Base-by-base conservation (phyloP, 768 basidiomycete genomes). In the Boletellus emodensis region DNA sequence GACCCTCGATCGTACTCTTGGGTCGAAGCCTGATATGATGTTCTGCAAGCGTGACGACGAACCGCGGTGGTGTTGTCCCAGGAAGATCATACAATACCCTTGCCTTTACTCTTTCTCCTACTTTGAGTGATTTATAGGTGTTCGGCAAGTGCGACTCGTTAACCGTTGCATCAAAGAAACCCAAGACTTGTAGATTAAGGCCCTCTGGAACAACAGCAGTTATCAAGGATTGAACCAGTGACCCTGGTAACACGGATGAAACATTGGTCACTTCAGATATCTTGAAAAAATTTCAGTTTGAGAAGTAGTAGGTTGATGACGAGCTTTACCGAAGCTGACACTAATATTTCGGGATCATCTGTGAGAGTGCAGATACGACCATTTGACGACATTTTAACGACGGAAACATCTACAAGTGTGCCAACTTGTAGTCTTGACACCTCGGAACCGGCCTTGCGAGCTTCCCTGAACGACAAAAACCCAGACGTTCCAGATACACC, bases 121-220 rank as follows among this genome's bases (percentile, higher is more conserved):
- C 61, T 61, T 82, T 85, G 65, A 77, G 80, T 11, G 68, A 60
- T 45, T 75, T 74, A 18, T 67, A 71, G 36, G 70, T 59, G 6
- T 65, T 58, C 12, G 71, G 71, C 13, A 95, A 70, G 69, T 98
- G 95, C 50, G 86, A 79, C 33, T 82, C 75, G 61, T 96, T 94
- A 22, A 89, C 76, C 1, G 92, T 95, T 30, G 93, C 95, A 34
- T 90, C 86, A 68, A 93, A 98, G 67, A 87, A 94, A 0, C 92
- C 94, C 22, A 94, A 77, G 15, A 97, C 74, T 69, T 95, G 94
- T 28, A 98, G 72, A 64, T 89, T 90, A 32, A 97, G 71, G 15
- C 96, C 96, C 22, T 71, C 76, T 14, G 84, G 73, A 37, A 83
- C 74, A 18, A 87, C 77, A 17, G 83, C 81, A 2, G 93, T 96